Base-by-base conservation (phyloP, 2,329 filamentous ascomycete genomes). In the Pseudocercospora eumusae region DNA sequence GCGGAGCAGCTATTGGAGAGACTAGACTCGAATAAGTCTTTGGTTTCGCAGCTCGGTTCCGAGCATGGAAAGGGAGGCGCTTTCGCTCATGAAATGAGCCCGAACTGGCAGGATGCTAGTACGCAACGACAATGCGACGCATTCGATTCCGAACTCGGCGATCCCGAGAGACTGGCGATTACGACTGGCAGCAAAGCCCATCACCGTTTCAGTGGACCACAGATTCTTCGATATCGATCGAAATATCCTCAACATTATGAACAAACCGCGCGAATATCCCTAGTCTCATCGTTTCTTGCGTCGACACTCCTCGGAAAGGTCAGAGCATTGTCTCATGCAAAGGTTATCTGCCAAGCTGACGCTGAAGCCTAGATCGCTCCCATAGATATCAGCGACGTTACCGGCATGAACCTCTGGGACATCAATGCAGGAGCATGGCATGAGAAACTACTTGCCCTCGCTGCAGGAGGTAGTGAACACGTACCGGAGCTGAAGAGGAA, bases 31-130 rank as follows among this genome's bases (percentile, higher is more conserved):
- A 77, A 77, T 20, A 84, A 84, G 73, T 78, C 83, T 0, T 79
- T 98, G 52, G 83, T 90, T 55, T 86, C 90, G 63, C 92, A 96
- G 78, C 80, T 98, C 25, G 77, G 76, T 61, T 71, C 76, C 25
- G 70, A 73, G 11, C 72, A 77, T 65, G 59, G 50, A 36, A 79
- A 80, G 9, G 44, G 23, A 25, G 80, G 78, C 2, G 90, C 89
- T 0, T 91, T 98, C 73, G 90, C 92, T 15, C 89, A 96, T 75
- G 88, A 90, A 4, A 93, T 88, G 78, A 92, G 91, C 67, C 95
- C 95, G 7, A 99, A 98, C 76, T 99, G 95, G 95, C 95, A 98
- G 79, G 95, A 99, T 76, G 89, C 93, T 64, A 96, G 92, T 78
- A 98, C 95, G 1, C 92, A 97, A 79, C 83, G 83, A 68, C 91